Evolutionary conservation across 108 stramenopile species (phyloP).

Genomic region (Discostella pseudostelligera): DNA sequence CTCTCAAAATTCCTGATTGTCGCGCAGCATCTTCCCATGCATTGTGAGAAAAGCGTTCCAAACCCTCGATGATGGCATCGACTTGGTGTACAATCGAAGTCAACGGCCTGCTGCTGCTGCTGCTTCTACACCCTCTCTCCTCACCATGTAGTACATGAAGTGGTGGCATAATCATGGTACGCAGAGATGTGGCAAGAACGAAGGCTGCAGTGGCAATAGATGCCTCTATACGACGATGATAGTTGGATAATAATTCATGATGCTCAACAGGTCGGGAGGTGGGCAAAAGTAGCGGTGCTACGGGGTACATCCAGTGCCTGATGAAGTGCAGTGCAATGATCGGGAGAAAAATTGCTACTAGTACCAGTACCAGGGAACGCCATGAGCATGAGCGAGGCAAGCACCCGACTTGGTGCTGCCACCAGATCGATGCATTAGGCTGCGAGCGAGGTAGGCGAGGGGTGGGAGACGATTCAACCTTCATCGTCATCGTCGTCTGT

Average conservation of each 20-base stretch:
- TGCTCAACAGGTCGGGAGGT: background rate
- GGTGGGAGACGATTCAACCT: too few species aligned
- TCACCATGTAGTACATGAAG: slow-evolving; percentile 2
- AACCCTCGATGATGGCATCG: slow-evolving; percentile 11
- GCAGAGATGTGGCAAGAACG: slow-evolving; percentile 17
- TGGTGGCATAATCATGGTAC: slow-evolving; percentile 17
- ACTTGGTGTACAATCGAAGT: background rate
- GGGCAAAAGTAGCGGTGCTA: background rate
- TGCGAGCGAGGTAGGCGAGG: too few species aligned
- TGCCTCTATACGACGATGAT: background rate
- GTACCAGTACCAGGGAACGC: too few species aligned
- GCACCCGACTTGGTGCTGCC: too few species aligned
- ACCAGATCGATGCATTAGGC: too few species aligned
- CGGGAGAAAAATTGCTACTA: too few species aligned
- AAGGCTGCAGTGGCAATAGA: slow-evolving; percentile 21
- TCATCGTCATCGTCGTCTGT: too few species aligned
- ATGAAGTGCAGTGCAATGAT: too few species aligned
- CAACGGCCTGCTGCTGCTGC: too few species aligned
- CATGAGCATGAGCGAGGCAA: background rate
- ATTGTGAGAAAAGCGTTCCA: slow-evolving; percentile 15
- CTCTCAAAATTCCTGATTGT: slow-evolving; percentile 3
- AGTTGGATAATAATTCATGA: background rate
- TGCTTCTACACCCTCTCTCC: background rate
- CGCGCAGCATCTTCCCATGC: slow-evolving; percentile 28
- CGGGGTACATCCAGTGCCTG: background rate